phyloP scores from a whole-genome alignment of 108 stramenopile species.

The Stephanodiscus triporus region DNA sequence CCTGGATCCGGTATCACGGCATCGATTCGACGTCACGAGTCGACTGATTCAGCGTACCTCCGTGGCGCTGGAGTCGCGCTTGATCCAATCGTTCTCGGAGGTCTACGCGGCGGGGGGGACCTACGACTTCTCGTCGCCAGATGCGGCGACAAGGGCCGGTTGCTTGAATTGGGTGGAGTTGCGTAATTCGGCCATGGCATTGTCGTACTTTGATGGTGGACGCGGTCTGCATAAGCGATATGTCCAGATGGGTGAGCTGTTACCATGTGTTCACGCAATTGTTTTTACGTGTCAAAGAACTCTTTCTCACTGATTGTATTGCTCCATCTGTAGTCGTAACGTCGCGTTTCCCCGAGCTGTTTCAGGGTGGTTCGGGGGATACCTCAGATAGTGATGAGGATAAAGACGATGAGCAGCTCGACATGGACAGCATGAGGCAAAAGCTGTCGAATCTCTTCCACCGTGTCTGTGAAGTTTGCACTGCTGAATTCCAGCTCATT shows the following conservation, averaged over 20 bases:
- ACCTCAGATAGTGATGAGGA: constrained; percentile 35
- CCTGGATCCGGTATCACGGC: constrained; percentile 51
- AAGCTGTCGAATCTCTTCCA: constrained; percentile 83
- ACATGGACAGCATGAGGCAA: constrained; percentile 72
- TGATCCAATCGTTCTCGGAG: constrained; percentile 69
- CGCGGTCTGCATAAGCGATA: constrained; percentile 73
- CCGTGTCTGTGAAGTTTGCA: constrained; percentile 82
- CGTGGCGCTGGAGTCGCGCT: constrained; percentile 69
- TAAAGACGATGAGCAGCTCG: constrained; percentile 51
- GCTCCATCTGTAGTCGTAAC: constrained; percentile 37
- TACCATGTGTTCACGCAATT: too few relatives aligned
- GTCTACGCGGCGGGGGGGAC: constrained; percentile 70
- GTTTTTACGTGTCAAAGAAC: too few relatives aligned
- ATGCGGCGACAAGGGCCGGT: constrained; percentile 57
- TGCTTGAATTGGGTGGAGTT: constrained; percentile 73
- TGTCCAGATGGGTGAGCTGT: constrained; percentile 59
- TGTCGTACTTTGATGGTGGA: constrained; percentile 74
- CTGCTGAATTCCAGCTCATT: constrained; percentile 84
- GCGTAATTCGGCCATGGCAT: constrained; percentile 67
- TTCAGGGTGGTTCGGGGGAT: constrained; percentile 19
- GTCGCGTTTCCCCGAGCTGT: constrained; percentile 81
- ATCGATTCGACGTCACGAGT: constrained; percentile 79
- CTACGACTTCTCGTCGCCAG: constrained; percentile 68
- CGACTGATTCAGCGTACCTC: constrained; percentile 72
- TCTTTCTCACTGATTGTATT: too few relatives aligned